Conservation (phyloP, 495 filamentous ascomycete genomes). For the Lasiosphaeria miniovina region DNA sequence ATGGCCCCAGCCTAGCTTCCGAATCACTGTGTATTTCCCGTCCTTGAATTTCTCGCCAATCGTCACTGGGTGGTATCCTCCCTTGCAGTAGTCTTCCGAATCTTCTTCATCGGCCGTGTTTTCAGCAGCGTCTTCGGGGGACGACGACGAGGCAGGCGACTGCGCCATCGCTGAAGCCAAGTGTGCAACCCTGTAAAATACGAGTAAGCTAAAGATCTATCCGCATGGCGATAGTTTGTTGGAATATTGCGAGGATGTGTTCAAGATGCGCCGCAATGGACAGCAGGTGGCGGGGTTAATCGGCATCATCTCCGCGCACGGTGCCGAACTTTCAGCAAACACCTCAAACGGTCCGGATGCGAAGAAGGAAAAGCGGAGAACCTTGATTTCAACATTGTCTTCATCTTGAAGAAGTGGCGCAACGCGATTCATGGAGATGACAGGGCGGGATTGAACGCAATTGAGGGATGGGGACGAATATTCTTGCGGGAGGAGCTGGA, state of each 20-base stretch:
- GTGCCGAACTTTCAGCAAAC: constrained; percentile 34
- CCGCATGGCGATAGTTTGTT: constrained; percentile 4
- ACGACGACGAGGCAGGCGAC: constrained; percentile 76
- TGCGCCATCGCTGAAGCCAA: constrained; percentile 50
- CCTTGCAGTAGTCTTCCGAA: constrained; percentile 98
- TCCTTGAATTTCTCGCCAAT: constrained; percentile 98
- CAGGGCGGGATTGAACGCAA: constrained; percentile 8
- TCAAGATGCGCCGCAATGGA: constrained; percentile 4
- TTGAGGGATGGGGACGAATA: constrained; percentile 15
- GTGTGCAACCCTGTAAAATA: constrained; percentile 30
- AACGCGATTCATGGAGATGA: constrained; percentile 6
- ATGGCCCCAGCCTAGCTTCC: constrained; percentile 98
- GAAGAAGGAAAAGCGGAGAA: constrained; percentile 38
- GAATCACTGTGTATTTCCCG: constrained; percentile 91
- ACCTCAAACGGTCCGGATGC: background rate
- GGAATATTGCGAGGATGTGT: constrained; percentile 5
- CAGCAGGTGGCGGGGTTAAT: constrained; percentile 28
- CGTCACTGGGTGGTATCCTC: constrained; percentile 91
- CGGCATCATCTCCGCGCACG: constrained; percentile 17
- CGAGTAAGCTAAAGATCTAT: constrained; percentile 22
- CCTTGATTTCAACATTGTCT: constrained; percentile 52
- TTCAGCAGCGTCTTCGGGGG: constrained; percentile 78
- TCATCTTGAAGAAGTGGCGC: constrained; percentile 29
- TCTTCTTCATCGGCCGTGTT: constrained; percentile 98
- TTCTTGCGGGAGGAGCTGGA: constrained; percentile 22